Evolutionary conservation across 1,139 yeast genomes (phyloP).

Genomic region (Taphrina flavorubra): DNA sequence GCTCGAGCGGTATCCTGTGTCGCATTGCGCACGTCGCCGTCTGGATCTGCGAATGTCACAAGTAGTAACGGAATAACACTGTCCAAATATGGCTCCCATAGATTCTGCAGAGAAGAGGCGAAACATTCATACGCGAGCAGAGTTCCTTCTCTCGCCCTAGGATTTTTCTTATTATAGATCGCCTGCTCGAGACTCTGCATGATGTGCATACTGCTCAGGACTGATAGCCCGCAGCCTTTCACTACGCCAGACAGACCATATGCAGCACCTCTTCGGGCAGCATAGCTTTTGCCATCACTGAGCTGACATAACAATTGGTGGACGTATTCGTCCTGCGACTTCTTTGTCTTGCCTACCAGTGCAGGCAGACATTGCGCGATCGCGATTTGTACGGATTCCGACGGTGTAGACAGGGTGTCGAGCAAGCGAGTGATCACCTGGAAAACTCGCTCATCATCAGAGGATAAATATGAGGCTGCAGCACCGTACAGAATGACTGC

Average conservation of each 20-base stretch:
- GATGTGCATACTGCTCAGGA: slow-evolving; percentile 75
- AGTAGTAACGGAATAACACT: slow-evolving; percentile 83
- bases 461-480: slow-evolving; percentile 76
- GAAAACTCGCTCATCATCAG: slow-evolving; percentile 67
- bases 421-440: slow-evolving; percentile 71
- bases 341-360: slow-evolving; percentile 62
- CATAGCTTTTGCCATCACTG: slow-evolving; percentile 59
- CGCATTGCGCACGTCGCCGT: slow-evolving; percentile 85
- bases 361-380: slow-evolving; percentile 86
- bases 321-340: slow-evolving; percentile 60
- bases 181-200: slow-evolving; percentile 81
- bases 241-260: slow-evolving; percentile 93
- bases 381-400: slow-evolving; percentile 86
- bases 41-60: slow-evolving; percentile 80
- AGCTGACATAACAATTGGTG: slow-evolving; percentile 65
- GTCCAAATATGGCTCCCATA: slow-evolving; percentile 91
- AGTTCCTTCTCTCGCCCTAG: slow-evolving; percentile 82
- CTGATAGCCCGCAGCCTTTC: slow-evolving; percentile 83
- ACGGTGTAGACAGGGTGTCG: slow-evolving; percentile 79
- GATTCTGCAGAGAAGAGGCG: slow-evolving; percentile 72
- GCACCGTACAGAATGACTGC: slow-evolving; percentile 87
- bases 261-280: slow-evolving; percentile 88
- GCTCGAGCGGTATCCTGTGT: slow-evolving; percentile 84
- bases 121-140: slow-evolving; percentile 85
- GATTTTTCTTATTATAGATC: slow-evolving; percentile 81